Evolutionary conservation across 805 yeast species (phyloP), one percentile per base, ranked within the genome.

Genomic region (Pichia paraexigua): DNA sequence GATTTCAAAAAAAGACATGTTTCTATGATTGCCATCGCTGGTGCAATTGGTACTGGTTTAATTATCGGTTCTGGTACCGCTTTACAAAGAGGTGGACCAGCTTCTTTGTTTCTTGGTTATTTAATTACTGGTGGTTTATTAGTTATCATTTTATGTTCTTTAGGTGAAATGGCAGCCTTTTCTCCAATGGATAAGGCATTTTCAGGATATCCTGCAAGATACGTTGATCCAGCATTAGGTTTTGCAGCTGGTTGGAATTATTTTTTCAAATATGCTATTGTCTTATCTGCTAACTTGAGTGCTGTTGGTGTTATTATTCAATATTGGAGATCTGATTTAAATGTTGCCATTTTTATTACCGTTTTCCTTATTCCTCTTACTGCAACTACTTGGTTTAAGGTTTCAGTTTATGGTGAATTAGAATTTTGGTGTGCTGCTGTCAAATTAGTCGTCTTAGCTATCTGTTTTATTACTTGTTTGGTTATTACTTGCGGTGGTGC

Each of bases 191-290:
- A 77, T 5, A 74, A 78, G 3, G 78, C 78, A 1, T 75, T 74
- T 58, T 71, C 75, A 37, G 63, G 76, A 42, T 53, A 74, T 63
- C 72, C 77, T 1, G 77, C 76, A 21, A 60, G 78, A 45, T 73
- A 76, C 57, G 70, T 74, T 53, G 79, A 75, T 56, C 68, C 65
- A 41, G 71, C 77, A 1, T 63, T 72, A 50, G 76, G 74, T 52
- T 67, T 75, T 53, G 69, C 69, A 70, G 67, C 77, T 1, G 78
- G 76, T 7, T 74, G 77, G 77, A 76, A 76, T 53, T 75, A 74
- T 54, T 74, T 75, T 45, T 66, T 75, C 49, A 71, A 74, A 54
- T 66, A 76, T 58, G 71, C 77, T 5, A 69, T 75, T 53, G 72
- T 75, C 57, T 53, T 56, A 22, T 78, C 82, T 15, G 76, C 73